Base-by-base conservation (phyloP, 768 basidiomycete species). In the Tricholoma saponaceum region DNA sequence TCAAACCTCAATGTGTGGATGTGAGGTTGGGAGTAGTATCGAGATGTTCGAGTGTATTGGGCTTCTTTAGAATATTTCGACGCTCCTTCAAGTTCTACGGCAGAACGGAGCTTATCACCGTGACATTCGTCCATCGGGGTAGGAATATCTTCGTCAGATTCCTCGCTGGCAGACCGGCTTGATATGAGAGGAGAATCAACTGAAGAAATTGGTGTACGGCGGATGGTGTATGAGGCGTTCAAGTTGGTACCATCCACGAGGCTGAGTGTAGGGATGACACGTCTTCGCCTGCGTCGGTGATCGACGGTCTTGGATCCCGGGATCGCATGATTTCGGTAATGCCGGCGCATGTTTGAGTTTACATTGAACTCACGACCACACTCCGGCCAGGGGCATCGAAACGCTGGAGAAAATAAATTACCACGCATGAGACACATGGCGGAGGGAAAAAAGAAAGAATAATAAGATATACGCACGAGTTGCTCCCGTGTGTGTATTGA, bases 311-410 rank as follows among this genome's bases (percentile, higher is more conserved):
- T 67, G 4, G 64, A 58, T 2, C 73, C 71, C 22, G 75, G 70
- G 3, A 72, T 56, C 1, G 71, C 72, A 52, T 91, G 89, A 67
- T 88, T 90, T 46, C 88, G 77, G 67, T 84, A 86, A 64, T 92
- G 90, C 5, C 90, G 76, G 28, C 90, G 80, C 90, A 91, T 92
- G 68, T 92, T 92, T 0, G 87, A 89, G 67, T 90, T 89, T 49
- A 90, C 90, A 61, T 90, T 91, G 72, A 92, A 92, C 58, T 86
- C 82, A 32, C 87, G 80, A 37, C 85, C 86, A 67, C 89, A 91
- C 43, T 83, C 80, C 5, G 85, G 86, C 76, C 76, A 87, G 4
- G 87, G 86, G 63, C 90, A 92, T 41, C 81, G 77, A 72, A 87
- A 90, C 18, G 89, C 90, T 88, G 44, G 23, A 37, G 60, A 59